Evolutionary conservation across 768 basidiomycete genomes (phyloP).

Genomic region (Phaffia tasmanica): DNA sequence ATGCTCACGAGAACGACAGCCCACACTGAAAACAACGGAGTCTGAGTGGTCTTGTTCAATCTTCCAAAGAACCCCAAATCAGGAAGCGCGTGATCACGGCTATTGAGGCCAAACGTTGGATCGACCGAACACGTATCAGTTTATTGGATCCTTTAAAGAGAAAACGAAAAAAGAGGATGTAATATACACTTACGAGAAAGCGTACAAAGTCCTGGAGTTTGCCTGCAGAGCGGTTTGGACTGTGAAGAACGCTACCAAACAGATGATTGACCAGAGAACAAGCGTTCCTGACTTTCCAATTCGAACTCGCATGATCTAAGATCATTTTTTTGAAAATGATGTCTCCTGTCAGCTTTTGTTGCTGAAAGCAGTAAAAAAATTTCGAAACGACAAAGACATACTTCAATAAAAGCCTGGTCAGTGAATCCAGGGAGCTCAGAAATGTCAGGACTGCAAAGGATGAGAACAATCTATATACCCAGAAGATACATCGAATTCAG

Average conservation of each 20-base stretch:
- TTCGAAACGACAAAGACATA: slow-evolving; percentile 26
- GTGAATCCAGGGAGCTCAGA: slow-evolving; percentile 54
- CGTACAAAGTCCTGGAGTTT: slow-evolving; percentile 67
- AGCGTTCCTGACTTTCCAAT: slow-evolving; percentile 67
- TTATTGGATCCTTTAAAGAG: not conserved
- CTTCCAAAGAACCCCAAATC: slow-evolving; percentile 68
- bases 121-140: not conserved
- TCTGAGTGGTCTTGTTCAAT: slow-evolving; percentile 52
- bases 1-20: slow-evolving; percentile 55
- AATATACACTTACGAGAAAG: slow-evolving; percentile 58
- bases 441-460: slow-evolving; percentile 61
- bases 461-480: slow-evolving; percentile 49
- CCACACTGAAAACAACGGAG: slow-evolving; percentile 70
- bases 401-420: slow-evolving; percentile 62
- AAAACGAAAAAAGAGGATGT: not conserved
- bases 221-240: slow-evolving; percentile 66
- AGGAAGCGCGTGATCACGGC: slow-evolving; percentile 49
- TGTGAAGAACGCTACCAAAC: slow-evolving; percentile 65
- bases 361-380: slow-evolving; percentile 9
- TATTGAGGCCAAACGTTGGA: slow-evolving; percentile 38
- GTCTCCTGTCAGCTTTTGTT: not conserved
- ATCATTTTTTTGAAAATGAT: too few relatives aligned
- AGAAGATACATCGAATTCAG: not conserved
- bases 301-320: slow-evolving; percentile 60
- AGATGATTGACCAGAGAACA: slow-evolving; percentile 52